These are phyloP conservation scores for Sugiyamaella paludigena DNA, from an alignment of 1,139 yeast species.

Conservation along the genomic window DNA sequence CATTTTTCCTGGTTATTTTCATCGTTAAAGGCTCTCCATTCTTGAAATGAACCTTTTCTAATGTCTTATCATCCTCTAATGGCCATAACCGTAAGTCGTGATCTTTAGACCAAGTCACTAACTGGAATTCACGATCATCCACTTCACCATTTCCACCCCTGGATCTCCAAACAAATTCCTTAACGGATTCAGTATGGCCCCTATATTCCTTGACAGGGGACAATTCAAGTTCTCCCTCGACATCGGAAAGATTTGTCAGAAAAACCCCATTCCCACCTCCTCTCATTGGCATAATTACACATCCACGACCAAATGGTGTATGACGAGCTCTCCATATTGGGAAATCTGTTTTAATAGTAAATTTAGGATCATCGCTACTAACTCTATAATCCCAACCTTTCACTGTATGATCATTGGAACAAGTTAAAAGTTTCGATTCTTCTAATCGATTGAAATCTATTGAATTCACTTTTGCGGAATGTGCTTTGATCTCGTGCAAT, in stretches of 20 bases:
- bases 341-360: constrained; percentile 66
- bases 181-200: constrained; percentile 82
- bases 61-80: constrained; percentile 51
- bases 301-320: constrained; percentile 88
- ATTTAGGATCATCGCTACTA: constrained; percentile 47
- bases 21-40: constrained; percentile 41
- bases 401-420: constrained; percentile 84
- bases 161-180: constrained; percentile 84
- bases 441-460: constrained; percentile 70
- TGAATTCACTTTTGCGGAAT: constrained; percentile 80
- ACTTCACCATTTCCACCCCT: constrained; percentile 47
- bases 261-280: constrained; percentile 81
- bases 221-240: constrained; percentile 33
- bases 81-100: constrained; percentile 85
- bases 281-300: constrained; percentile 84
- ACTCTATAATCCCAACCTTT: constrained; percentile 74
- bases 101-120: constrained; percentile 94
- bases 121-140: constrained; percentile 77
- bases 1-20: constrained; percentile 42
- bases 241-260: constrained; percentile 49
- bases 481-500: constrained; percentile 65
- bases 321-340: constrained; percentile 89
- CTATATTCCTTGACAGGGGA: constrained; percentile 62
- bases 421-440: constrained; percentile 62
- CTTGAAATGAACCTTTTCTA: constrained; percentile 57